phyloP scores from a whole-genome alignment of 495 filamentous ascomycete species.

The Cercophora newfieldiana region DNA sequence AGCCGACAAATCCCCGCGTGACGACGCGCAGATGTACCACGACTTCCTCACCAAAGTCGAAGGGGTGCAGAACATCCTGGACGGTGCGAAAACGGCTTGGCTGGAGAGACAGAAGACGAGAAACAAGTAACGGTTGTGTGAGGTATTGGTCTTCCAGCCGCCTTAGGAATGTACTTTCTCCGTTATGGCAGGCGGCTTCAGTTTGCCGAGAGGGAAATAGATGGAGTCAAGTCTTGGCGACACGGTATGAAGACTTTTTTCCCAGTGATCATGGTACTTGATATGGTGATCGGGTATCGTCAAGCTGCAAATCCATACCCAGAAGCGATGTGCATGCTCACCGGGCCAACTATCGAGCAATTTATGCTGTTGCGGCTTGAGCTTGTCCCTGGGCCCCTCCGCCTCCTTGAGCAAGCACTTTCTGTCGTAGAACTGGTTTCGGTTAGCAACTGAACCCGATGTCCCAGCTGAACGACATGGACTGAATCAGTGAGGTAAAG shows the following conservation, averaged over 20 bases:
- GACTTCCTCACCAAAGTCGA: slow-evolving; percentile 20
- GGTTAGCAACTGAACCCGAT: not conserved
- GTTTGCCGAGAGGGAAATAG: no score
- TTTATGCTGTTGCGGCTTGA: slow-evolving; percentile 13
- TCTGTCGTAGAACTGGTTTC: slow-evolving; percentile 56
- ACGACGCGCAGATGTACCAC: slow-evolving; percentile 4
- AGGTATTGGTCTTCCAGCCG: not conserved
- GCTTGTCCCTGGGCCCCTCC: slow-evolving; percentile 15
- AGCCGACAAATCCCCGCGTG: not conserved
- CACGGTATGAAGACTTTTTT: not conserved
- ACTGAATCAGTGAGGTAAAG: not conserved
- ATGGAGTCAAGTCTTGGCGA: not conserved
- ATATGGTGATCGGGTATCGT: not conserved
- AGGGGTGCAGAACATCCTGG: not conserved
- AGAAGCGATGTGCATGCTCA: not conserved
- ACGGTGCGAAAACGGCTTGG: not conserved
- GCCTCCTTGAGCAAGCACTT: slow-evolving; percentile 42
- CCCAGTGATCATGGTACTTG: not conserved
- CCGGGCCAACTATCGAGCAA: not conserved
- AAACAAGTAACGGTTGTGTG: not conserved
- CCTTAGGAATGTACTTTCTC: no score
- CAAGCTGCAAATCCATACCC: not conserved
- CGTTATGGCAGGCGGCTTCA: no score
- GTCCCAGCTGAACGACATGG: not conserved
- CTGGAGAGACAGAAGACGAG: not conserved